Conservation (phyloP, 192 early-diverging fungal species). For the Coemansia sp. region DNA sequence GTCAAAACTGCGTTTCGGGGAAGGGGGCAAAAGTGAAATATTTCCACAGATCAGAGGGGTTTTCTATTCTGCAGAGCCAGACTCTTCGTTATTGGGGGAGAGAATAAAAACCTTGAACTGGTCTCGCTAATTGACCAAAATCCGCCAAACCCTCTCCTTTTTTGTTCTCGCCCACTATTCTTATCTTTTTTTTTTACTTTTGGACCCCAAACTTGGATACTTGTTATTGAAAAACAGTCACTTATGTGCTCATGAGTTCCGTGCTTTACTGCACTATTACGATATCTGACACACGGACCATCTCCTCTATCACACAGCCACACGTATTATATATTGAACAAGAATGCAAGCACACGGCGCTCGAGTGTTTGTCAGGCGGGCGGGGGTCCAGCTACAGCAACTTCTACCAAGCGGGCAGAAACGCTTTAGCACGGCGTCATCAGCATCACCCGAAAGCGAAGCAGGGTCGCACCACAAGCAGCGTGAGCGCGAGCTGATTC, state of each 20-base stretch:
- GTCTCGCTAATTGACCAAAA: no score
- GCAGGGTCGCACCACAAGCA: conserved; percentile 4
- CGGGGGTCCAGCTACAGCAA: no score
- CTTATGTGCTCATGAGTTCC: background rate
- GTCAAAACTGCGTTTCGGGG: conserved; percentile 7
- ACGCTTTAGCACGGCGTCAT: conserved; percentile 9
- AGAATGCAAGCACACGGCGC: background rate
- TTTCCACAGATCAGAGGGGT: background rate
- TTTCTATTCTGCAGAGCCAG: background rate
- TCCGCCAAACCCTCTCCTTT: no score
- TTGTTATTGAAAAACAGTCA: background rate
- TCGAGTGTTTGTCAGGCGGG: background rate
- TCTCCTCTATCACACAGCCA: background rate
- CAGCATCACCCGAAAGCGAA: background rate
- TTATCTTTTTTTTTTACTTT: background rate
- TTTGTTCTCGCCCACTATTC: background rate
- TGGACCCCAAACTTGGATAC: background rate
- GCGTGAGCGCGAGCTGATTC: conserved; percentile 50
- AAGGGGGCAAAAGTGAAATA: background rate
- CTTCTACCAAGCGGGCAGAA: no score
- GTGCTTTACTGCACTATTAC: background rate
- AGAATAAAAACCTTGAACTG: background rate
- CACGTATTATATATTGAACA: background rate
- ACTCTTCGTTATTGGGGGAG: background rate
- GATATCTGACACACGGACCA: background rate